Percentiles rank a stretch among this genome's conserved stretches.
Evolutionary conservation across 768 basidiomycete species (phyloP).

Genomic region (Suillus weaverae): DNA sequence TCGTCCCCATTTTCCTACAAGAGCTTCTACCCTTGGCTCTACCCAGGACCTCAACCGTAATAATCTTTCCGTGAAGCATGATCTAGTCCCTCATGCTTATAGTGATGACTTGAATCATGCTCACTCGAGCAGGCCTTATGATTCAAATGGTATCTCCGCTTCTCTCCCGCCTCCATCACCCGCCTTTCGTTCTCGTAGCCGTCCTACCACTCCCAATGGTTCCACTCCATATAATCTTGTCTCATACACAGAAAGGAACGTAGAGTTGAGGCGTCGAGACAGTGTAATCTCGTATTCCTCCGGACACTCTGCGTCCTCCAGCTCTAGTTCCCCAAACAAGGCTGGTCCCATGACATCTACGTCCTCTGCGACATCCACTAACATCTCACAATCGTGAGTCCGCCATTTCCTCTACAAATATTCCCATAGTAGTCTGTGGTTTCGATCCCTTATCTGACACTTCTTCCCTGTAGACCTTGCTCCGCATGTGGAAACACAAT

Average conservation of each 20-base stretch:
- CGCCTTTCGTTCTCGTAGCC: constrained; percentile 52
- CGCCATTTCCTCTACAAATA: constrained; percentile 10
- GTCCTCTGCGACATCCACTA: constrained; percentile 53
- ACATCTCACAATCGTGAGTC: constrained; percentile 60
- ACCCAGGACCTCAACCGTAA: constrained; percentile 54
- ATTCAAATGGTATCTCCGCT: constrained; percentile 12
- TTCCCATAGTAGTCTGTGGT: background rate
- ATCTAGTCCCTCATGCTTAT: constrained; percentile 49
- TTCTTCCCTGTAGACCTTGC: constrained; percentile 51
- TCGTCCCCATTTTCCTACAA: constrained; percentile 55
- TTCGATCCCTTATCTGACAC: constrained; percentile 14
- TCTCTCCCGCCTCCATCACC: constrained; percentile 46
- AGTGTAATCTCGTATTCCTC: constrained; percentile 54
- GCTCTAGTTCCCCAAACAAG: constrained; percentile 37
- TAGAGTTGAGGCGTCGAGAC: constrained; percentile 45
- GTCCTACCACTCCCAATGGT: constrained; percentile 59
- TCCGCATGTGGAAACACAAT: constrained; percentile 78
- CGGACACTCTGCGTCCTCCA: constrained; percentile 54
- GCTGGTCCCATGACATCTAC: constrained; percentile 51
- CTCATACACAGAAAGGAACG: constrained; percentile 55
- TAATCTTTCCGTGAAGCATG: constrained; percentile 36
- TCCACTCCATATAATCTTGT: constrained; percentile 47
- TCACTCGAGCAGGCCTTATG: constrained; percentile 13
- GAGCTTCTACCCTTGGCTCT: constrained; percentile 63
- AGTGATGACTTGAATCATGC: constrained; percentile 71